Base-by-base conservation (phyloP, 2,329 filamentous ascomycete genomes). In the Exophiala spinifera region DNA sequence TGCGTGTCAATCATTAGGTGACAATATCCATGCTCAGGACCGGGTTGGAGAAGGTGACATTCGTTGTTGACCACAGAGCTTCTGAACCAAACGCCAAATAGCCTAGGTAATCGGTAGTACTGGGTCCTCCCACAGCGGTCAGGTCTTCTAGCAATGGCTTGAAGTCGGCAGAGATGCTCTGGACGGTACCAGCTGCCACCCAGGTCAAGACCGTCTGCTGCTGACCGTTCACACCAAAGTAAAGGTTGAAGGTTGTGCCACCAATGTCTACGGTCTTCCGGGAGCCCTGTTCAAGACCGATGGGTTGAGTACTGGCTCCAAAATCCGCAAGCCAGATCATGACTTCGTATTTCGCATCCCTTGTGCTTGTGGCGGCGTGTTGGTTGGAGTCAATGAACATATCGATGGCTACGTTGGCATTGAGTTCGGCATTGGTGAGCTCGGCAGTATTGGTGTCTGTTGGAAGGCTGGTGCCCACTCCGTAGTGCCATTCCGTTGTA, bases 371-470 rank as follows among this genome's bases (percentile, higher is more conserved):
- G 0, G 80, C 69, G 0, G 65, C 72, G 1, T 58, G 62, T 50
- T 72, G 64, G 63, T 79, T 72, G 21, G 61, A 64, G 59, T 81
- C 79, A 50, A 82, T 67, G 67, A 82, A 83, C 74, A 83, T 79
- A 69, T 83, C 80, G 56, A 83, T 70, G 33, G 79, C 79, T 31
- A 83, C 79, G 70, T 83, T 83, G 65, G 78, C 69, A 61, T 80
- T 79, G 55, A 80, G 66, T 0, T 64, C 57, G n/a, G 67, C 65
- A 0, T 66, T 55, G 2, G 56, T 63, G 11, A 81, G 66, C 0
- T 65, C 63, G 0, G 65, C 33, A 2, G 66, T 55, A 53, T 73
- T 11, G 68, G 1, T 74, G 74, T 10, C 66, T 65, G 1, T 67
- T 62, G 3, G 66, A 66, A 0, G 70, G 68, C 11, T 58, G 60